phyloP scores from a whole-genome alignment of 1,284 basidiomycete species.

The Ganoderma sinense region DNA sequence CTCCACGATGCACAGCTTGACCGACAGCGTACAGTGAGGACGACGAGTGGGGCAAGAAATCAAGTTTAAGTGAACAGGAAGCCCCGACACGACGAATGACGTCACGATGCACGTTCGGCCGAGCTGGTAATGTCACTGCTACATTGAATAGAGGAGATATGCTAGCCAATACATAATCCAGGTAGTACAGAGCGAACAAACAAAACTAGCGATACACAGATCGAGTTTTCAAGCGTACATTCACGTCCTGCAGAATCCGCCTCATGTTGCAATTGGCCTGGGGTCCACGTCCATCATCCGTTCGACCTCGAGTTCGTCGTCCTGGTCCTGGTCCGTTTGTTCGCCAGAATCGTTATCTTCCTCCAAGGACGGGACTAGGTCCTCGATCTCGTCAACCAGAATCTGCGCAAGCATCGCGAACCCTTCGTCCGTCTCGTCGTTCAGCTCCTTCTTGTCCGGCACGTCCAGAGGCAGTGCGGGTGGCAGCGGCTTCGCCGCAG shows the following conservation, averaged over 20 bases:
- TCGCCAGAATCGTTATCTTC: neutral
- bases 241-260: neutral
- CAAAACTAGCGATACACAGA: neutral
- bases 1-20: neutral
- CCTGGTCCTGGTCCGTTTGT: neutral
- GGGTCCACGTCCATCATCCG: conserved; percentile 22
- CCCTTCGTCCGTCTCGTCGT: conserved; percentile 49
- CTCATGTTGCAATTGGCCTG: neutral
- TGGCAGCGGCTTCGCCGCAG: neutral
- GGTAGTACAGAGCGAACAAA: neutral
- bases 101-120: too few species aligned
- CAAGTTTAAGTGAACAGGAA: neutral
- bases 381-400: conserved; percentile 32
- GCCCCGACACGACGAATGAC: too few species aligned
- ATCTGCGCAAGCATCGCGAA: conserved; percentile 44
- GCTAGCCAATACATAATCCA: neutral
- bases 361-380: conserved; percentile 1
- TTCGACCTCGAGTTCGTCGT: conserved; percentile 24
- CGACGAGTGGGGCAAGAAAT: neutral
- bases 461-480: conserved; percentile 14
- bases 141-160: neutral
- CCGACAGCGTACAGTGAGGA: too few species aligned
- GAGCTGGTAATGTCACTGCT: neutral
- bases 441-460: conserved; percentile 32
- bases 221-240: neutral